Conservation (phyloP, 176 grass and related monocot species). For the Musa acuminata region DNA sequence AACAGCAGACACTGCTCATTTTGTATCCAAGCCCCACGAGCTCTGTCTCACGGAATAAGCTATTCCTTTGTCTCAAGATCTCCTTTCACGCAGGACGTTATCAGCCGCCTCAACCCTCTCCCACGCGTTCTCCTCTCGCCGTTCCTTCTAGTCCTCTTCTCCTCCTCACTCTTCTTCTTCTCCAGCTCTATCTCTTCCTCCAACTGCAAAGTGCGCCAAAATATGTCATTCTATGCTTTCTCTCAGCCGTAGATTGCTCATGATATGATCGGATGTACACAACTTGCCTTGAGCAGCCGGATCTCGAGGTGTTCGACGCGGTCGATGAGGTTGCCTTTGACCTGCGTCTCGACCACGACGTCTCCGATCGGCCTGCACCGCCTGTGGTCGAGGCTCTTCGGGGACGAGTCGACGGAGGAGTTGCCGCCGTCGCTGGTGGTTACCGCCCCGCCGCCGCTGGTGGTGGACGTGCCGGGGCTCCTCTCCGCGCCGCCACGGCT, state of each 20-base stretch:
- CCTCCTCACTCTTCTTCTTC: neutral
- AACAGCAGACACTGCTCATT: too few relatives aligned
- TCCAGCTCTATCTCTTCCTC: neutral
- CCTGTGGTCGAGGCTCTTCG: constrained; percentile 14
- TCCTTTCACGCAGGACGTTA: neutral
- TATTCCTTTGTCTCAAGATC: constrained; percentile 2
- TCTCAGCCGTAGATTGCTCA: neutral
- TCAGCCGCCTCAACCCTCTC: constrained; percentile 1
- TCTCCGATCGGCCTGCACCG: constrained; percentile 29
- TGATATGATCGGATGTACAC: neutral
- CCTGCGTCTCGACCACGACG: constrained; percentile 29
- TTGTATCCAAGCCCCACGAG: too few relatives aligned
- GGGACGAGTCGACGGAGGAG: constrained; percentile 26
- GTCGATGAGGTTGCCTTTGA: constrained; percentile 37
- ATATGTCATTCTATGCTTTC: neutral
- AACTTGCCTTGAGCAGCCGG: constrained; percentile 33
- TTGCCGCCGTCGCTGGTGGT: constrained; percentile 13
- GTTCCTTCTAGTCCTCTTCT: neutral
- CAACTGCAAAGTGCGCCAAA: neutral
- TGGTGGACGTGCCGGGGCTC: neutral
- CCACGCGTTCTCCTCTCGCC: neutral
- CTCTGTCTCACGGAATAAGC: too few relatives aligned
- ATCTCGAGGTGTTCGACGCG: constrained; percentile 32
- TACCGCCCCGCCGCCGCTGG: neutral
- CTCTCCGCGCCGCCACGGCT: constrained; percentile 10